Base-by-base conservation (phyloP, 768 basidiomycete genomes). In the Antrodiella citrinella region DNA sequence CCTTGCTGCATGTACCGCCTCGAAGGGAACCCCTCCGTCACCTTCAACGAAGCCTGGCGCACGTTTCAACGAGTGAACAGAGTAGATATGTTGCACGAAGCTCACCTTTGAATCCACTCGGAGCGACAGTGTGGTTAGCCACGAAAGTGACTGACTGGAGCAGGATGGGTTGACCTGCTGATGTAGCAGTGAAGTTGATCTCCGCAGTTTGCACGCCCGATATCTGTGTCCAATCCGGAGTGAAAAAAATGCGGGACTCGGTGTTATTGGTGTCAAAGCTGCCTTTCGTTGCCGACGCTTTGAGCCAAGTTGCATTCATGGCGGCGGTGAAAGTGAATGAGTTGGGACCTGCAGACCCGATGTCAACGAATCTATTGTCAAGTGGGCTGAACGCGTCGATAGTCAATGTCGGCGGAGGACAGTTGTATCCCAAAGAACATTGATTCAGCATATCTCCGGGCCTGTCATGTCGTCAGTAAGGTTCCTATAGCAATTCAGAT, bases 371-470 rank as follows among this genome's bases (percentile, higher is more conserved):
- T 13, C 75, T 67, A 54, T 76, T 72, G 3, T 66, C 63, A 47
- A 75, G 69, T 2, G 80, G 72, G 7, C 74, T 71, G 64, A 76
- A 86, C 41, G 77, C 71, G 54, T 84, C 79, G 24, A 87, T 63
- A 2, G 69, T 66, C 22, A 84, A 51, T 0, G 74, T 69, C 2
- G 81, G 77, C 15, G 69, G 63, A 0, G 69, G 69, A 57, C 78
- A 80, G 59, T 62, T 71, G 67, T 76, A 80, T 10, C 59, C 61
- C 40, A 57, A 54, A 2, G 69, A 67, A 57, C 83, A 86, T 51
- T 85, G 74, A 63, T 75, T 72, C 35, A 65, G 67, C 57, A 83
- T 81, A 63, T 84, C 84, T 30, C 84, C 83, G 0, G 84, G 84
- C 80, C 80, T 81, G 41, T 7, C 11, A 30, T 4, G 38, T 11